Evolutionary conservation across 1,139 yeast genomes (phyloP), one percentile per base, ranked within the genome.

Genomic region (Kodamaea ohmeri): DNA sequence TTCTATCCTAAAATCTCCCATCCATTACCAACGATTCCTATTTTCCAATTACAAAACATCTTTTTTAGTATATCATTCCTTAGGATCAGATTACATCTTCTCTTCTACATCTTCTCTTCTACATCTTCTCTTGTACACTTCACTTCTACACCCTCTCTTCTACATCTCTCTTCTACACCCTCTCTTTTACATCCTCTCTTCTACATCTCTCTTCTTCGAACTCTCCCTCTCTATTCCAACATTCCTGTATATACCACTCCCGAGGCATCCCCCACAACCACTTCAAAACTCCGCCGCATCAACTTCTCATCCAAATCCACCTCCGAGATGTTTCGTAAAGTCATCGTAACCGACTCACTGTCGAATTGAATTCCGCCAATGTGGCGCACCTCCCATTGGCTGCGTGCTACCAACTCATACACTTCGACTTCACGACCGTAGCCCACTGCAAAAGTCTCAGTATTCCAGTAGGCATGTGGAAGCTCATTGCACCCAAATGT

Each of bases 381-480:
- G 13, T 3, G 13, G 27, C 18, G 19, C 15, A 27, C 30, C 25
- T 31, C 25, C 30, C 65, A 45, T 2, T 32, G 34, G 33, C 46
- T 20, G 38, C 45, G 36, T 13, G 50, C 48, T n/a, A 46, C 44
- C 20, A 69, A 38, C 36, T 63, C 67, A 44, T 53, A 63, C 1
- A 67, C 44, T 24, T 57, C 55, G 6, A 59, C 37, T 9, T 44
- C 35, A 24, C 50, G 46, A 4, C 55, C 52, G 34, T 50, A 44
- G 6, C 64, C 55, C 33, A 63, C 42, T 1, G 53, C 69, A 39
- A 66, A 44, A 22, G 63, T 43, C 36, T 69, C 75, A 31, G 59
- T 57, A 14, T 64, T 52, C 76, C 76, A 71, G 45, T 61, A 67
- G 2, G 53, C 51, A 41, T 70, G 76, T 25, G 52, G 56, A 3